Evolutionary conservation across 768 basidiomycete genomes (phyloP).

Genomic region (Rhodocollybia butyracea): DNA sequence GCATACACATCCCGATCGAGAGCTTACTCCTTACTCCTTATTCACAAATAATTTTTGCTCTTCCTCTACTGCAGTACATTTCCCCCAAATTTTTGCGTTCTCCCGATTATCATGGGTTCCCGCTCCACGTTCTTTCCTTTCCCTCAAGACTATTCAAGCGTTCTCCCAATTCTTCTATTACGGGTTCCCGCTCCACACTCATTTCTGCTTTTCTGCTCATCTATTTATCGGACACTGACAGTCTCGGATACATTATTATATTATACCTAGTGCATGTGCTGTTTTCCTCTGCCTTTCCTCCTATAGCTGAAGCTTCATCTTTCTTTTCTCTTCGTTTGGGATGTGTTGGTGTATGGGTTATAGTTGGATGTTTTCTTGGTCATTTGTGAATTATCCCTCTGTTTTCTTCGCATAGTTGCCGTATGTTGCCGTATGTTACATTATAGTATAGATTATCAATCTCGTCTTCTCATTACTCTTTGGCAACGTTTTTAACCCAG

Average conservation of each 20-base stretch:
- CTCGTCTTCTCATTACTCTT: not conserved
- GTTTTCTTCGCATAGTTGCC: not conserved
- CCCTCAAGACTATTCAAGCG: too few species aligned
- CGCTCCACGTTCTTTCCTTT: not conserved
- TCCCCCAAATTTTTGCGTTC: not conserved
- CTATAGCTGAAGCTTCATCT: not conserved
- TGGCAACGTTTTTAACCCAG: not conserved
- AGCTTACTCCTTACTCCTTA: not conserved
- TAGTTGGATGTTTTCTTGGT: not conserved
- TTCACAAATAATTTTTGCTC: not conserved
- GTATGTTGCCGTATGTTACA: not conserved
- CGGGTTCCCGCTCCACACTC: slow-evolving; percentile 2
- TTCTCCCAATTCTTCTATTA: not conserved
- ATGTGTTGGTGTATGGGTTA: not conserved
- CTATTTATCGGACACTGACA: not conserved
- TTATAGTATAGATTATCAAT: not conserved
- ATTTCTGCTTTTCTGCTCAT: not conserved
- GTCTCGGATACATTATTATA: not conserved
- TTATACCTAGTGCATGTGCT: not conserved
- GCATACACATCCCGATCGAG: not conserved
- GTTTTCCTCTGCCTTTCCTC: too few species aligned
- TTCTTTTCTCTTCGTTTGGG: not conserved
- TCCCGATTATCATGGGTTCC: not conserved
- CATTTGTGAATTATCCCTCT: too few species aligned
- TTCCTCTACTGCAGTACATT: not conserved